Base-by-base conservation (phyloP, 129 eudicot species). In the Flaveria linearis region DNA sequence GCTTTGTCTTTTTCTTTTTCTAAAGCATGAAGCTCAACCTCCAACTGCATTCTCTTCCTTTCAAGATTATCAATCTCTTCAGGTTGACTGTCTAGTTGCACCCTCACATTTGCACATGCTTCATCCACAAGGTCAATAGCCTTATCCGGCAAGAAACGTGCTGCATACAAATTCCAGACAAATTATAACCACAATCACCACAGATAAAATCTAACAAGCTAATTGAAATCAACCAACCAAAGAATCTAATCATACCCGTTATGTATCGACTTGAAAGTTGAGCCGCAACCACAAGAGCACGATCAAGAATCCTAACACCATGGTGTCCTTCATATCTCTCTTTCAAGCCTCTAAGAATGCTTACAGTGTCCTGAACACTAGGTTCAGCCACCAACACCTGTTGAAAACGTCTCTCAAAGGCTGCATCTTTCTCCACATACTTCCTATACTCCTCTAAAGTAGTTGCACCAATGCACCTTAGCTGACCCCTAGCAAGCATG, bases 1-100 rank as follows among this genome's bases (percentile, higher is more conserved):
- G 96, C 97, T 85, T 94, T 94, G 57, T 94, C 99, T 49, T 91
- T 94, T 71, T 94, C 99, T 81, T 94, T 94, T 87, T 94, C 99
- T 47, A 91, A 94, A 12, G 99, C 99, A 80, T 94, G 99, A 15
- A 82, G 96, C 78, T 94, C 99, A 46, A 94, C 86, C 75, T 94
- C 99, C 28, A 94, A 76, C 71, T 94, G 99, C 79, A 91, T 89
- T 64, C 91, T 80, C 78, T 86, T 94, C 88, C 99, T 91, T 53
- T 91, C 97, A 49, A 94, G 87, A 77, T 89, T 91, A 71, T 94
- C 99, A 5, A 94, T 94, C 81, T 94, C 99, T 84, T 94, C 99
- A 1, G 99, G 99, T 46, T 94, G 99, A 72, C 99, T 94, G 63
- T 94, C 99, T 13, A 94, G 89, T 73, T 94, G 99, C 16, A 94